A percentile compares a stretch with the other conserved stretches of the same genome.
Conservation (phyloP, 2,329 filamentous ascomycete genomes). For the Fusarium napiforme region DNA sequence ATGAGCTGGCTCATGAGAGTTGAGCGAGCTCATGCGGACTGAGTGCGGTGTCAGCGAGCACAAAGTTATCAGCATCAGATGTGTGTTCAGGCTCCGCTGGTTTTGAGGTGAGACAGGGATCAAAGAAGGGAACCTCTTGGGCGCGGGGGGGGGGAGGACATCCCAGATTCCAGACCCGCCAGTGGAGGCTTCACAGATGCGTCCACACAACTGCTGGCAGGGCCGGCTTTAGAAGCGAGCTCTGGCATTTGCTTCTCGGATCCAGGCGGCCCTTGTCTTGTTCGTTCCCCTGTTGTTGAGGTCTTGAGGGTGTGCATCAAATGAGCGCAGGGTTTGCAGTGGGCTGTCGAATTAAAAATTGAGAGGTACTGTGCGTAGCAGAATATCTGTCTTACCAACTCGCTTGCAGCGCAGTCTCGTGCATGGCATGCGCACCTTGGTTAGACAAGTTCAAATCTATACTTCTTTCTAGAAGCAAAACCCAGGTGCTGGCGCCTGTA, state of each 20-base stretch:
- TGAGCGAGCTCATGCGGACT: neutral
- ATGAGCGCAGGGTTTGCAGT: neutral
- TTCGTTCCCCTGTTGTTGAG: neutral
- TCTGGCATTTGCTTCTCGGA: neutral
- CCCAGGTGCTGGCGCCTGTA: neutral
- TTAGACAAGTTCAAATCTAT: neutral
- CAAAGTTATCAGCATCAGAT: neutral
- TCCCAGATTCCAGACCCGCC: neutral
- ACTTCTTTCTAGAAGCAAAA: neutral
- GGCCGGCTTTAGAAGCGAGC: neutral
- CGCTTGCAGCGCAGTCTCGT: neutral
- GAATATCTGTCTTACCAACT: neutral
- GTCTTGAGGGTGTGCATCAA: neutral
- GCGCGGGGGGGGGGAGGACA: neutral
- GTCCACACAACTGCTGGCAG: neutral
- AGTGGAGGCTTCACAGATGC: neutral
- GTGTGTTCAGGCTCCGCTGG: neutral
- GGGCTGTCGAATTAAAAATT: neutral
- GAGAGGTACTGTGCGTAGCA: neutral
- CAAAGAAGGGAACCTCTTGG: neutral
- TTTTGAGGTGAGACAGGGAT: neutral
- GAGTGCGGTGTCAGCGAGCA: neutral
- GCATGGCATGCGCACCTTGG: neutral
- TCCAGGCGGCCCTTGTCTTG: neutral
- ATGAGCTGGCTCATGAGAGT: neutral